Evolutionary conservation across 2,329 filamentous ascomycete species (phyloP).

Genomic region (Pleurostoma richardsiae): DNA sequence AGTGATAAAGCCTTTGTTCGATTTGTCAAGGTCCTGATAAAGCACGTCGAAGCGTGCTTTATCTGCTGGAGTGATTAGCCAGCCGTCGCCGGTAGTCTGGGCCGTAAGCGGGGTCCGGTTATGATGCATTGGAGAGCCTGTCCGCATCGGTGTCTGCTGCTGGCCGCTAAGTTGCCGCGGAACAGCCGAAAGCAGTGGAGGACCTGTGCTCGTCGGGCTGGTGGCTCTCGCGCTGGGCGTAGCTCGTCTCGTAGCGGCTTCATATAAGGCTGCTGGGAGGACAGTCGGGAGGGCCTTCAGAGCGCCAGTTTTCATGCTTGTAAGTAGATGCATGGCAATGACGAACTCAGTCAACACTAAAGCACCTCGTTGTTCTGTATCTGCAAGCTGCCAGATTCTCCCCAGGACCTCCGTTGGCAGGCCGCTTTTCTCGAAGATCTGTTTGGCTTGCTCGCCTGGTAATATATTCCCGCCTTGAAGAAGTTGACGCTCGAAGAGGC

Average conservation of each 20-base stretch:
- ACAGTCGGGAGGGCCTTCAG: constrained; percentile 75
- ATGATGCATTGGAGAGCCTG: constrained; percentile 46
- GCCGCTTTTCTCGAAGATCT: constrained; percentile 90
- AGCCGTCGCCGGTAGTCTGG: constrained; percentile 51
- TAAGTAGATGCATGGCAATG: constrained; percentile 95
- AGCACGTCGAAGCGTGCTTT: constrained; percentile 85
- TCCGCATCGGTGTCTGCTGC: constrained; percentile 53
- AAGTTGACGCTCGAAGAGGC: constrained; percentile 86
- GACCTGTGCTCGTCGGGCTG: constrained; percentile 42
- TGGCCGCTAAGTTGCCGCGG: constrained; percentile 77
- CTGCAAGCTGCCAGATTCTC: constrained; percentile 93
- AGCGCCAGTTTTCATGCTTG: constrained; percentile 80
- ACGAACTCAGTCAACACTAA: constrained; percentile 89
- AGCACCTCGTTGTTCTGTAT: constrained; percentile 86
- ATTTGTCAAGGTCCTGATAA: constrained; percentile 78
- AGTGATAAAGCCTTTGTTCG: constrained; percentile 76
- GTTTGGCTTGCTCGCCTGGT: constrained; percentile 80
- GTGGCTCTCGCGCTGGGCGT: constrained; percentile 38
- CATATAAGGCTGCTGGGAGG: constrained; percentile 81
- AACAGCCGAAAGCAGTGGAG: constrained; percentile 59
- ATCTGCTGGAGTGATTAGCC: constrained; percentile 78
- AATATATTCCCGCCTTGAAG: constrained; percentile 68
- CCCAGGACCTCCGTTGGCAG: constrained; percentile 86
- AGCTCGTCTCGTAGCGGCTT: constrained; percentile 74
- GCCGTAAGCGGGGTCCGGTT: constrained; percentile 38